Evolutionary conservation across 1,284 basidiomycete genomes (phyloP), one percentile per base, ranked within the genome.

Genomic region (Cryptococcus wingfieldii): DNA sequence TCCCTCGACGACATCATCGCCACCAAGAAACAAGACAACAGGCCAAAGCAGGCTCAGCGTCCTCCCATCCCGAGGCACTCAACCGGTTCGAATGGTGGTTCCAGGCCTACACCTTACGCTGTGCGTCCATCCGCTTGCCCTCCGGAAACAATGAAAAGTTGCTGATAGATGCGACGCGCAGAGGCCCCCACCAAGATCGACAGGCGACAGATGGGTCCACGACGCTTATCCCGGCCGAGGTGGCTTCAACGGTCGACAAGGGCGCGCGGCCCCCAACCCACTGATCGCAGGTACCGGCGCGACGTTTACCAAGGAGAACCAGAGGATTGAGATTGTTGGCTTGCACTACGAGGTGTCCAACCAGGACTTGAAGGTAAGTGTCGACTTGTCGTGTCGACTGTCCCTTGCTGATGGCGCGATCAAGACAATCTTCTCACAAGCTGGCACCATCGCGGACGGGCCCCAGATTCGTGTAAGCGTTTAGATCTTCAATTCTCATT

Each of bases 311-410:
- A 53, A 67, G 62, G 63, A 78, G 50, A 84, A 83, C 70, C 83
- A 81, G 56, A 85, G 85, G 70, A 84, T 97, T 63, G 77, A 87
- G 64, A 86, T 97, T 63, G 86, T 88, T 61, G 92, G 92, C 75
- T 70, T 98, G 67, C 94, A 98, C 78, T 98, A 96, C 68, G 93
- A 97, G 68, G 86, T 98, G 50, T 89, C 87, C 56, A 82, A 87
- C 69, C 86, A 85, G 79, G 93, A 97, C 78, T 82, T 95, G 55
- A 86, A 83, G 80, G 92, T 95, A 66, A 69, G 88, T 79, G n/a
- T 13, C 23, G 27, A 44, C 50, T 31, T 38, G n/a, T 16, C 16
- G 34, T 34, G 44, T 23, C 12, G 8, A 38, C 9, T 34, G n/a
- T 8, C 19, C 5, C 10, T 6, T 39, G 38, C 38, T 16, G 25